Base-by-base conservation (phyloP, 2,329 filamentous ascomycete genomes). In the Alternaria triticimaculans region DNA sequence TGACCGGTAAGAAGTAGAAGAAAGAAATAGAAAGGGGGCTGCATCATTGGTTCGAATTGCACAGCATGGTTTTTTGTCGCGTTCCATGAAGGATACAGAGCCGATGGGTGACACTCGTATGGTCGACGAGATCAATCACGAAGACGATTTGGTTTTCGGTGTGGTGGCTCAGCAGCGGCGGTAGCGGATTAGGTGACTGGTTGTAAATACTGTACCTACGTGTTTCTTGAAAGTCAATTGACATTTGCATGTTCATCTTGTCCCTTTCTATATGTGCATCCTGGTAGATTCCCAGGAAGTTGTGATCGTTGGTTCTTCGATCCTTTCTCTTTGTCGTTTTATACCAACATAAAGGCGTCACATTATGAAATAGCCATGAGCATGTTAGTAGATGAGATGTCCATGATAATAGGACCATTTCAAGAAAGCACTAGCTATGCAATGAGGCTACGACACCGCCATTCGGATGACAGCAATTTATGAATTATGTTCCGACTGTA, bases 201-300 rank as follows among this genome's bases (percentile, higher is more conserved):
- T 56, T 75, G 71, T 75, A 74, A 69, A 75, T 75, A 75, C 44
- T 73, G 72, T 72, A 70, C 68, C 64, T 64, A 72, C 66, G 55
- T 37, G 41, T 60, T 69, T 65, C 55, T 67, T 62, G 66, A 59
- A 28, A 65, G 55, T 70, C 64, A 68, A 72, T 66, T 53, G 65
- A 67, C 48, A 49, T 68, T 57, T 66, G 59, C 57, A 67, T 60
- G 60, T 67, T 65, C 62, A 58, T 6, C 5, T 8, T 3, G 6
- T 20, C 43, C 3, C 11, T 21, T 45, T 21, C 6, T 21, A 6
- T 12, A 4, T 21, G 48, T 20, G 12, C 18, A 21, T 51, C 48
- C 7, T 41, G 15, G 15, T 18, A 5, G 37, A 18, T 11, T 1
- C 6, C 4, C 37, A 41, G 8, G n/a, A 11, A 3, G 5, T 18